Evolutionary conservation across 768 basidiomycete genomes (phyloP), one percentile per base, ranked within the genome.

Genomic region (Tephrocybe sp.): DNA sequence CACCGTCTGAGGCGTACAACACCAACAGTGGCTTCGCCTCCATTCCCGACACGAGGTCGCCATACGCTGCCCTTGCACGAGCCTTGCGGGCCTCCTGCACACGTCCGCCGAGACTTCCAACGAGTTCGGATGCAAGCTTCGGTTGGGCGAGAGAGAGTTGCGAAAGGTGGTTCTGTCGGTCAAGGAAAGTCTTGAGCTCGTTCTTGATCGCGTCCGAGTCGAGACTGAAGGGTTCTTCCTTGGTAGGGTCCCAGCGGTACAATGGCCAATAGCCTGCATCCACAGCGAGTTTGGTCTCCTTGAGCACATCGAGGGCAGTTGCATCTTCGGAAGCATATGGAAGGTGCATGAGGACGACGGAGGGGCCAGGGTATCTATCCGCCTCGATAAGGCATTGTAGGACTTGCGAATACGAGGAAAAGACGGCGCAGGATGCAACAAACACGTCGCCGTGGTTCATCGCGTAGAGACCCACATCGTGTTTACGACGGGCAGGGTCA

Each of bases 371-470:
- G 75, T 86, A 94, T 40, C 73, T 77, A 64, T 97, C 97, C 3
- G 97, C 97, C 62, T 98, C 97, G 49, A 86, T 74, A 50, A 99
- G 62, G 4, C 93, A 81, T 66, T 97, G 94, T 36, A 98, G 78
- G 24, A 95, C 92, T 61, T 97, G 95, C 0, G 88, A 78, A 65
- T 98, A 98, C 15, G 94, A 95, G 22, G 93, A 91, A 71, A 95
- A 98, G 51, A 97, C 86, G 3, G 97, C 97, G 29, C 95, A 80
- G 60, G 91, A 93, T 8, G 94, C 94, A 47, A 97, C 97, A 64
- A 90, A 99, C 51, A 94, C 92, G 62, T 94, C 88, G 10, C 95
- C 95, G 65, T 97, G 88, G 71, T 97, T 98, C 88, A 98, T 94
- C 21, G 95, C 97, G 61, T 99, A 99, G 42, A 99, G 74, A 2